These are phyloP conservation scores for Ramalina peruviana DNA, from an alignment of 495 filamentous ascomycete species.

Conservation along the genomic window DNA sequence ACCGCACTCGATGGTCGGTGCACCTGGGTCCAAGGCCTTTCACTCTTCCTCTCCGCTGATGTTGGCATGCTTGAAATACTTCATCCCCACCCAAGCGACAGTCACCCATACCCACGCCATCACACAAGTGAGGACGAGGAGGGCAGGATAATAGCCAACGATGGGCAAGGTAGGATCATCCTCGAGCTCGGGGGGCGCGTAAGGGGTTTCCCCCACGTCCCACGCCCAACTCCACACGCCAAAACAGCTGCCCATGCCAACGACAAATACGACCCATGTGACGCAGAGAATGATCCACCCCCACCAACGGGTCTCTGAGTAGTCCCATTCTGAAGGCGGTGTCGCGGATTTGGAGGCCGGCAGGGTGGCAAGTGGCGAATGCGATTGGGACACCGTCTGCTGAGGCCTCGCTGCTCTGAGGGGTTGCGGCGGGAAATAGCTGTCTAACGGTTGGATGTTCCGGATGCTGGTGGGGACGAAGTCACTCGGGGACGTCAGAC, in stretches of 20 bases:
- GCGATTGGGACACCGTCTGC: constrained; percentile 48
- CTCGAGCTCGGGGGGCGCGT: constrained; percentile 82
- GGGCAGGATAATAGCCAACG: constrained; percentile 88
- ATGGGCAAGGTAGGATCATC: constrained; percentile 90
- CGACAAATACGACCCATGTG: constrained; percentile 90
- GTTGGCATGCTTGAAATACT: constrained; percentile 96
- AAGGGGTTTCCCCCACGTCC: constrained; percentile 94
- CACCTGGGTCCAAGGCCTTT: neutral
- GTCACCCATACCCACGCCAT: constrained; percentile 99
- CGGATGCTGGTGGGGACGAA: constrained; percentile 15
- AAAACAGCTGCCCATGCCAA: constrained; percentile 88
- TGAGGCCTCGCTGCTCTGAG: constrained; percentile 13
- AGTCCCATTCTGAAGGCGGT: constrained; percentile 54
- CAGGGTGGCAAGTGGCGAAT: constrained; percentile 25
- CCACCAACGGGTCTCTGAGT: constrained; percentile 90
- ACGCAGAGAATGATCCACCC: constrained; percentile 80
- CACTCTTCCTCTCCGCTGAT: constrained; percentile 47
- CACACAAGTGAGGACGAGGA: constrained; percentile 81
- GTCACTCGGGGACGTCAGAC: constrained; percentile 35
- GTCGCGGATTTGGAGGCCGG: constrained; percentile 21
- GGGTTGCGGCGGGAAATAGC: constrained; percentile 41
- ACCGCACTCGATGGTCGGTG: neutral
- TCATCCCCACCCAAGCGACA: constrained; percentile 96
- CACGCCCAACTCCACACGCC: constrained; percentile 99
- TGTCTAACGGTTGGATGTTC: constrained; percentile 38